phyloP scores from a whole-genome alignment of 768 basidiomycete species.

The Crepidotus variabilis region DNA sequence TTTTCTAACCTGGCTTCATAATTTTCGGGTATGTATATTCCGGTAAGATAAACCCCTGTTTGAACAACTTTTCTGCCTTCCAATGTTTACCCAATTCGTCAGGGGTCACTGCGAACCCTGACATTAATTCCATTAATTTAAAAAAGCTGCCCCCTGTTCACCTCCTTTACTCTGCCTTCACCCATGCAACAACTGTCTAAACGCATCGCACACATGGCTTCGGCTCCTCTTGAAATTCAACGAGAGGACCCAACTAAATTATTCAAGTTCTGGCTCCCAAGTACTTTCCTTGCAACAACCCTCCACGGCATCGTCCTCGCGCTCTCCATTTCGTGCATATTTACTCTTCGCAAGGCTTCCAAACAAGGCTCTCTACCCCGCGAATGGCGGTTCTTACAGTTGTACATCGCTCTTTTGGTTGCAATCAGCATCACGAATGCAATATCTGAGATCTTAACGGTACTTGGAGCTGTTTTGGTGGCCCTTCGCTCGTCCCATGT shows the following conservation, averaged over 20 bases:
- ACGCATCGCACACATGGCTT: too few species aligned
- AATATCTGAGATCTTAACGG: not conserved
- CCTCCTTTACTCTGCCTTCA: too few species aligned
- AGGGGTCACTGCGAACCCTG: too few species aligned
- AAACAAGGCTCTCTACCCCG: not conserved
- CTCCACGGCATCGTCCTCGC: slow-evolving; percentile 1
- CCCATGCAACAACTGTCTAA: too few species aligned
- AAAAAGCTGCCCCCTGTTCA: too few species aligned
- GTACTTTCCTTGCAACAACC: not conserved
- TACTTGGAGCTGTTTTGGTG: not conserved
- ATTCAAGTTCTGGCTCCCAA: slow-evolving; percentile 1
- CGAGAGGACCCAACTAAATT: not conserved
- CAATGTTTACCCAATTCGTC: too few species aligned
- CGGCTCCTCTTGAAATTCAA: too few species aligned
- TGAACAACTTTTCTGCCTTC: too few species aligned
- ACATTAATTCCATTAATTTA: too few species aligned
- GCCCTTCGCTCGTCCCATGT: not conserved
- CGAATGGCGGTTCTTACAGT: not conserved
- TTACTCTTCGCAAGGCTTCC: not conserved
- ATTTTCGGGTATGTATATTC: too few species aligned
- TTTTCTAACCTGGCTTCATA: too few species aligned
- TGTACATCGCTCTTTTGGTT: slow-evolving; percentile 1
- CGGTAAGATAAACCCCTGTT: too few species aligned
- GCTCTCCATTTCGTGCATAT: not conserved
- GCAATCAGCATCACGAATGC: slow-evolving; percentile 1